Evolutionary conservation across 2,329 filamentous ascomycete species (phyloP).

Genomic region (Aspergillus sp.): DNA sequence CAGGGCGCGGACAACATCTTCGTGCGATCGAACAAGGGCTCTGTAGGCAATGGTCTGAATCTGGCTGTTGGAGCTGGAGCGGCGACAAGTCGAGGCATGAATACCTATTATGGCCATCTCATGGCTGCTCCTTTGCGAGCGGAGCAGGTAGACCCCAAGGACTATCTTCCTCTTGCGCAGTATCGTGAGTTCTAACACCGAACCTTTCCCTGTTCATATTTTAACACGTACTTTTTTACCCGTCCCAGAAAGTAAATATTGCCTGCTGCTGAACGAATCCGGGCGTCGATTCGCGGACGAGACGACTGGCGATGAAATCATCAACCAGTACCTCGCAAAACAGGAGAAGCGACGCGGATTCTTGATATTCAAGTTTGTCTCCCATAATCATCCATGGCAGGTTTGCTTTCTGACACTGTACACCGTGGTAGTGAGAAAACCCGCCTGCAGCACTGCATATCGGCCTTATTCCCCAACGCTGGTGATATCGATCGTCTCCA

Average conservation of each 20-base stretch:
- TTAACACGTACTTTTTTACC: background rate
- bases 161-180: constrained; percentile 26
- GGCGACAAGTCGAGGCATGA: constrained; percentile 26
- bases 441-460: constrained; percentile 20
- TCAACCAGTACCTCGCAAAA: constrained; percentile 29
- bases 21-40: constrained; percentile 26
- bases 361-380: constrained; percentile 20
- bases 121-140: constrained; percentile 24
- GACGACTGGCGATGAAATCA: constrained; percentile 26
- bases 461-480: constrained; percentile 25
- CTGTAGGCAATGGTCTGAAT: constrained; percentile 26
- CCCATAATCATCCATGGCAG: background rate
- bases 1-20: constrained; percentile 27
- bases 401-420: background rate
- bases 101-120: constrained; percentile 29
- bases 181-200: constrained; percentile 19
- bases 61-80: constrained; percentile 24
- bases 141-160: constrained; percentile 23
- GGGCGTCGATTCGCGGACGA: constrained; percentile 26
- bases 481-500: constrained; percentile 27
- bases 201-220: background rate
- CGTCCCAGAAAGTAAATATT: constrained; percentile 24
- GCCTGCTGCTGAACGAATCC: constrained; percentile 23
- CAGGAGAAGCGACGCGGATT: constrained; percentile 27
- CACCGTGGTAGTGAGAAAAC: constrained; percentile 21